Percentiles rank a stretch among this genome's conserved stretches.
These are phyloP conservation scores for Rosa rugosa DNA, from an alignment of 306 rosid genomes.

Conservation along the genomic window DNA sequence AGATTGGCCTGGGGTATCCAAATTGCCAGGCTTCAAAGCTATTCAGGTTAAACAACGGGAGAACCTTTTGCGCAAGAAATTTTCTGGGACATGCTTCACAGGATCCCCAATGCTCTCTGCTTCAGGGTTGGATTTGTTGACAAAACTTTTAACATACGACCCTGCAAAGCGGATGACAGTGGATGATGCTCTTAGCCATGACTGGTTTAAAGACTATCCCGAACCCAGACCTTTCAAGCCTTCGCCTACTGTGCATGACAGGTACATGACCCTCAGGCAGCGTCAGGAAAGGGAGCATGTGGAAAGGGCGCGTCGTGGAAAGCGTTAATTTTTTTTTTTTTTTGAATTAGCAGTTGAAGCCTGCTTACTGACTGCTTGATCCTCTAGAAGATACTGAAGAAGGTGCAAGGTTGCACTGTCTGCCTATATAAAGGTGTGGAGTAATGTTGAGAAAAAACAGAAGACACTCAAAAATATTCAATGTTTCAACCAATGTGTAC, in stretches of 20 bases:
- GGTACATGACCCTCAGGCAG: constrained; percentile 44
- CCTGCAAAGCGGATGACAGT: constrained; percentile 82
- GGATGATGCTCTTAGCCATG: constrained; percentile 77
- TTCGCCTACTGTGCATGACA: constrained; percentile 46
- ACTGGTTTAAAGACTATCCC: constrained; percentile 80
- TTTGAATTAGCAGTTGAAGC: neutral
- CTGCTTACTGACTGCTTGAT: neutral
- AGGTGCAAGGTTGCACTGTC: neutral
- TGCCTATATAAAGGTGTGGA: constrained; percentile 26
- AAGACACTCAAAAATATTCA: neutral
- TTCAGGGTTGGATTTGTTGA: constrained; percentile 80
- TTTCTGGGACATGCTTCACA: constrained; percentile 78
- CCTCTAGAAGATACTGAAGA: constrained; percentile 3
- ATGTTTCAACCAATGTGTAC: neutral
- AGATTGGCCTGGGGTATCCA: constrained; percentile 79
- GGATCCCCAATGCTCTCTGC: constrained; percentile 78
- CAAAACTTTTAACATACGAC: constrained; percentile 63
- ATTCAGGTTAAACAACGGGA: constrained; percentile 69
- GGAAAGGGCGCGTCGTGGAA: neutral
- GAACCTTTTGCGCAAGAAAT: constrained; percentile 63
- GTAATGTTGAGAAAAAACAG: constrained; percentile 20
- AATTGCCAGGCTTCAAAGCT: constrained; percentile 64
- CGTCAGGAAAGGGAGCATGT: constrained; percentile 20
- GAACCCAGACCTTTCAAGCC: constrained; percentile 63
- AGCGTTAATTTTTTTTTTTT: constrained; percentile 6